Evolutionary conservation across 202 grass and related monocot species (phyloP).

Genomic region (Panicum virgatum): DNA sequence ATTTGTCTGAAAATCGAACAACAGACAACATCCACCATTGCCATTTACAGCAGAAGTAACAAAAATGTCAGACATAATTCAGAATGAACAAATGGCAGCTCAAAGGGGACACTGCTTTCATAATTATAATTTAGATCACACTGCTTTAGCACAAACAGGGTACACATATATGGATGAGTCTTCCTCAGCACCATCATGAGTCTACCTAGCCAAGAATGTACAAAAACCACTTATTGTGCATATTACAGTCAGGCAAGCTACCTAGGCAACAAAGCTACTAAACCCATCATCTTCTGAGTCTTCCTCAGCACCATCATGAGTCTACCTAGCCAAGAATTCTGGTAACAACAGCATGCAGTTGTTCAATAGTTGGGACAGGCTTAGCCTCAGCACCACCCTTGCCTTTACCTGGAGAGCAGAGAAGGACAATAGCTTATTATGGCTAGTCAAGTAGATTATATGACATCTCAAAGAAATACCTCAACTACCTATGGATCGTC

Average conservation of each 20-base stretch:
- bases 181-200: conserved; percentile 65
- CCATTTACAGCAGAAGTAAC: too few relatives aligned
- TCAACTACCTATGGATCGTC: too few relatives aligned
- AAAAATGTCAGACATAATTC: too few relatives aligned
- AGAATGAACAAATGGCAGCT: too few relatives aligned
- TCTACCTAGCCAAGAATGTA: conserved; percentile 22
- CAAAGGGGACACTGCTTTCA: too few relatives aligned
- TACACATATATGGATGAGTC: too few relatives aligned
- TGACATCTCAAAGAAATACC: background rate
- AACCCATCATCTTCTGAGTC: conserved; percentile 47
- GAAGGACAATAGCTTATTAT: background rate
- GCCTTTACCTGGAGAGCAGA: conserved; percentile 64
- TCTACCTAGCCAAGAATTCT: conserved; percentile 44
- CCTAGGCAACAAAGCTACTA: conserved; percentile 49
- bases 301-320: conserved; percentile 65
- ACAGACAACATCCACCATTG: too few relatives aligned
- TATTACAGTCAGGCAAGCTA: conserved; percentile 63
- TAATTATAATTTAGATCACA: too few relatives aligned
- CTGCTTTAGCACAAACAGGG: too few relatives aligned
- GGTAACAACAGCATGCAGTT: conserved; percentile 81
- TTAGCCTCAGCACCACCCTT: conserved; percentile 48
- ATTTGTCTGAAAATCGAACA: too few relatives aligned
- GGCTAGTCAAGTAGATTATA: background rate
- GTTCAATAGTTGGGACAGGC: conserved; percentile 60
- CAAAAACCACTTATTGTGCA: too few relatives aligned